phyloP scores from a whole-genome alignment of 1,284 basidiomycete genomes.

The Rhodotorula sp. region DNA sequence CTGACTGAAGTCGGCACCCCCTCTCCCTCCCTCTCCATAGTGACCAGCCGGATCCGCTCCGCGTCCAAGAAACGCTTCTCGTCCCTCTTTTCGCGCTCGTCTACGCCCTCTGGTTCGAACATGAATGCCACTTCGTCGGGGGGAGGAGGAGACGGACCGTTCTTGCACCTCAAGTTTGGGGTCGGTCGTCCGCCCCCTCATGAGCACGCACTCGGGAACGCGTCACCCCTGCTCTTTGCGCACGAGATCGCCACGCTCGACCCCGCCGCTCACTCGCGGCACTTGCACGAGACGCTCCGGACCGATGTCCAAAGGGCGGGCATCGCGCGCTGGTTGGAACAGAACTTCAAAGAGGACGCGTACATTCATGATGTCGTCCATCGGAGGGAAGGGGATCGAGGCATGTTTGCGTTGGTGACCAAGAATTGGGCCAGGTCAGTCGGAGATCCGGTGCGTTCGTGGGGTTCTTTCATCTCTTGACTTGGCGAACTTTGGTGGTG shows the following conservation, averaged over 20 bases:
- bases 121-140: not conserved
- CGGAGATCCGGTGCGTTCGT: slow-evolving; percentile 29
- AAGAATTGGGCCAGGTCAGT: slow-evolving; percentile 25
- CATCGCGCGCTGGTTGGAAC: slow-evolving; percentile 23
- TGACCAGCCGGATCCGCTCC: slow-evolving; percentile 11
- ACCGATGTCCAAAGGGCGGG: slow-evolving; percentile 34
- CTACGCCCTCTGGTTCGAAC: slow-evolving; percentile 3
- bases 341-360: slow-evolving; percentile 29
- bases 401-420: slow-evolving; percentile 22
- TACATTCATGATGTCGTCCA: slow-evolving; percentile 25
- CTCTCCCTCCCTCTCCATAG: not conserved
- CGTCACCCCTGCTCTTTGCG: not conserved
- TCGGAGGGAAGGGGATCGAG: slow-evolving; percentile 19
- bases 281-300: slow-evolving; percentile 22
- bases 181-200: slow-evolving; percentile 17
- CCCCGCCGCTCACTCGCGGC: not conserved
- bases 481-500: too few species aligned
- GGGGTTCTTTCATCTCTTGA: not conserved
- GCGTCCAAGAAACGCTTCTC: slow-evolving; percentile 25
- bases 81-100: slow-evolving; percentile 14
- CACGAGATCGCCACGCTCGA: slow-evolving; percentile 23
- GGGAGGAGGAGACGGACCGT: not conserved
- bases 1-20: not conserved
- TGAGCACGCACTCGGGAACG: not conserved
- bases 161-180: slow-evolving; percentile 33